Base-by-base conservation (phyloP, 163 green algal genomes). In the Smithsoniella earleae region DNA sequence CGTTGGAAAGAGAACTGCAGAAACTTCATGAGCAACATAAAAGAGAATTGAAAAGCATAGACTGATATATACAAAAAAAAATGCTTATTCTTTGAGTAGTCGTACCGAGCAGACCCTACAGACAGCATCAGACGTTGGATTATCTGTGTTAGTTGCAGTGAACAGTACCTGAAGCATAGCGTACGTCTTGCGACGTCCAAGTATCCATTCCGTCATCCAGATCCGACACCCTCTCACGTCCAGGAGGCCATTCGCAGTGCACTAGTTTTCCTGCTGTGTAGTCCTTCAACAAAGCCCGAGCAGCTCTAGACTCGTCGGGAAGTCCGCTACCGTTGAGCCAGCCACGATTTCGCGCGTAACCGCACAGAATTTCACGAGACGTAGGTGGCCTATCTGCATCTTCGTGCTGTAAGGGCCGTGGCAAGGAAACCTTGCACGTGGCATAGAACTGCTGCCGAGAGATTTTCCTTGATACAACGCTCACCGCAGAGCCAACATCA, bases 201-300 rank as follows among this genome's bases (percentile, higher is more conserved):
- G 36, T 65, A 3, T 65, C 54, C 77, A 46, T 54, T 27, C 30
- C 77, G 58, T 65, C 46, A 36, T 64, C 22, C 75, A 43, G 2
- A 76, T 2, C 40, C 46, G 20, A 22, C 27, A 4, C 6, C 25
- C 40, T 13, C 20, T 5, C 33, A n/a, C 72, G 10, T 46, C 80
- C 83, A 0, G 92, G 91, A 4, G 93, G 93, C 72, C 85, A 77
- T 62, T 86, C 73, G 79, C 82, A 96, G 79, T 89, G 86, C 38
- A 95, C 77, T 45, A 98, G 83, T 76, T 91, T 91, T 28, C 93
- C 93, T 18, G 80, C 77, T 8, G 90, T 86, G 81, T 93, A 98
- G 77, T 98, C 93, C 64, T 91, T 92, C 1, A 98, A 77, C 2
- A 98, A 78, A 64, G 83, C 76, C 6, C 93, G 79, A 2, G 89